Conservation (phyloP, 495 filamentous ascomycete species). For the Jackrogersella multiformis region DNA sequence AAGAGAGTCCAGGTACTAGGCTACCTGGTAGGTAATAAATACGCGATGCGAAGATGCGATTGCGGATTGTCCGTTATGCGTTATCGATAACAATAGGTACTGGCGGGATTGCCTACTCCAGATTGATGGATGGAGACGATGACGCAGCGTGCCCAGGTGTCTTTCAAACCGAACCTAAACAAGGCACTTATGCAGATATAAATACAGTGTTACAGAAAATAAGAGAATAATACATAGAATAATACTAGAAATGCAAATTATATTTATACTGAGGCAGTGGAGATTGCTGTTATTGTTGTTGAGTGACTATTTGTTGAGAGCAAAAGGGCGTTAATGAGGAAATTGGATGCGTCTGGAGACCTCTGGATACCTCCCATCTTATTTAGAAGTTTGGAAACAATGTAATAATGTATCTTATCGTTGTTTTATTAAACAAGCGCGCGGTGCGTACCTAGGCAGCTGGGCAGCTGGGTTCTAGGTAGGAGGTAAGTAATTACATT, state of each 20-base stretch:
- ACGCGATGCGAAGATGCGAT: constrained; percentile 37
- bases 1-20: background rate
- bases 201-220: background rate
- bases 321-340: constrained; percentile 20
- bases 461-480: too few relatives aligned
- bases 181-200: constrained; percentile 11
- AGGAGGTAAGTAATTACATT: constrained; percentile 30
- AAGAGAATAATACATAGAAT: constrained; percentile 1
- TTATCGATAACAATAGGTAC: constrained; percentile 34
- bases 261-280: constrained; percentile 3
- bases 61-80: constrained; percentile 26
- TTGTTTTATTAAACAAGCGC: constrained; percentile 8
- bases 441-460: too few relatives aligned
- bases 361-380: background rate
- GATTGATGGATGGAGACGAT: constrained; percentile 36
- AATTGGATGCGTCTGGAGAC: background rate
- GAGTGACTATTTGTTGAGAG: constrained; percentile 11
- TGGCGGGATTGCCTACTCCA: constrained; percentile 8
- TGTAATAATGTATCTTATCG: constrained; percentile 14
- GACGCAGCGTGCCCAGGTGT: constrained; percentile 24
- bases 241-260: constrained; percentile 7
- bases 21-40: background rate
- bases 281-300: too few relatives aligned
- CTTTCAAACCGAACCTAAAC: background rate
- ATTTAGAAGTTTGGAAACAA: background rate